These are phyloP conservation scores for Thozetella sp. DNA, from an alignment of 495 filamentous ascomycete genomes.

Conservation along the genomic window DNA sequence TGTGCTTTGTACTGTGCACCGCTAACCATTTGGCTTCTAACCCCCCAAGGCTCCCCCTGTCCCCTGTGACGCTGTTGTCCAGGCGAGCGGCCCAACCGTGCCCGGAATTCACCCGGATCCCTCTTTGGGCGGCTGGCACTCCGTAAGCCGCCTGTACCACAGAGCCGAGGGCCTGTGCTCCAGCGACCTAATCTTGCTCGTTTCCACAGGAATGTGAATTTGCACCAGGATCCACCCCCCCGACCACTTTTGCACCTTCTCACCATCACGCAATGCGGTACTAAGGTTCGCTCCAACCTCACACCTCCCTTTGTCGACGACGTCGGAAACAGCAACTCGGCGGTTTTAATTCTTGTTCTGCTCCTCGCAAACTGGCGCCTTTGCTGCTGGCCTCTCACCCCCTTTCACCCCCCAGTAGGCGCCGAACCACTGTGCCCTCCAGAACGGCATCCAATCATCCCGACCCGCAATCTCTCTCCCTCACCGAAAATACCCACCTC, in stretches of 20 bases:
- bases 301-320: neutral
- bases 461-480: slow-evolving; percentile 22
- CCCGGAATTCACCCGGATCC: neutral
- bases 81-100: neutral
- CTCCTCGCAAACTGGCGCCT: neutral
- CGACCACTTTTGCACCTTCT: slow-evolving; percentile 2
- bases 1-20: too few species aligned
- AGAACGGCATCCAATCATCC: slow-evolving; percentile 28
- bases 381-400: slow-evolving; percentile 17
- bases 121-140: slow-evolving; percentile 17
- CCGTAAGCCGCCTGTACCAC: slow-evolving; percentile 16
- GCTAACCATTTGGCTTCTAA: too few species aligned
- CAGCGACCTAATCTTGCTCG: slow-evolving; percentile 29
- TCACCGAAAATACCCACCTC: slow-evolving; percentile 12
- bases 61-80: neutral
- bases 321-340: neutral
- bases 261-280: slow-evolving; percentile 7
- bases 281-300: neutral
- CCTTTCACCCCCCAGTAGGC: slow-evolving; percentile 31
- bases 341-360: neutral
- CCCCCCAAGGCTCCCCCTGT: neutral
- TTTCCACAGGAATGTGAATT: slow-evolving; percentile 40
- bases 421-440: slow-evolving; percentile 22
- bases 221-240: slow-evolving; percentile 13
- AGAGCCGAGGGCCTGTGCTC: slow-evolving; percentile 26